Conservation (phyloP, 2,329 filamentous ascomycete species). For the Aureobasidium namibiae region DNA sequence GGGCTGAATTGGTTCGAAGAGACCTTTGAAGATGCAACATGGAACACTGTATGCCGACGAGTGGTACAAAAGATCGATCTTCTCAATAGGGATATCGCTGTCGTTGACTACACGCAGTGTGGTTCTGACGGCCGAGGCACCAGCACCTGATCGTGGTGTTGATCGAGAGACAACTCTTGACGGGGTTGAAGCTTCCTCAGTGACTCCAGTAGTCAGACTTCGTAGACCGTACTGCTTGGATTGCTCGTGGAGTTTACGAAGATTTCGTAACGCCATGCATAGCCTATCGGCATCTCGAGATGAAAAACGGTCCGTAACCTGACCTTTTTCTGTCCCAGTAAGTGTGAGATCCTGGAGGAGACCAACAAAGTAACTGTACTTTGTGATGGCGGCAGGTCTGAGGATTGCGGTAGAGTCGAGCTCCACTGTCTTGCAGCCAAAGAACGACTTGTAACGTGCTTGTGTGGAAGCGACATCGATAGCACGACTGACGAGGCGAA, state of each 20-base stretch:
- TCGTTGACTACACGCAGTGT: background rate
- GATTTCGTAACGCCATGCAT: background rate
- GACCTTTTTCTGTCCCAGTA: background rate
- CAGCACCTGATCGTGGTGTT: background rate
- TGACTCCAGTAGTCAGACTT: background rate
- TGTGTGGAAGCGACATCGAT: background rate
- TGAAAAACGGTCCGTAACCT: fast-evolving
- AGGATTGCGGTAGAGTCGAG: background rate
- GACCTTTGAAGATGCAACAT: background rate
- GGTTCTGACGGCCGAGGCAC: background rate
- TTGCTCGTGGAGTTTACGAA: too few species aligned
- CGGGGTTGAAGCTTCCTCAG: background rate
- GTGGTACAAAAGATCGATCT: background rate
- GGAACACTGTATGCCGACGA: background rate
- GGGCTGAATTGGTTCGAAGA: background rate
- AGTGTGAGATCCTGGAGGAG: background rate
- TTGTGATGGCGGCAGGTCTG: background rate
- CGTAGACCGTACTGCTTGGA: background rate
- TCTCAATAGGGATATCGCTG: background rate
- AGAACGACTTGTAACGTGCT: background rate
- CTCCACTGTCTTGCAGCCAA: background rate
- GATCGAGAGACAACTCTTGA: background rate
- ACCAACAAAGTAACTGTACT: background rate
- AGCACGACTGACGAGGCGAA: background rate
- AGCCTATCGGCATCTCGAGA: background rate